Percentiles rank a stretch among this genome's conserved stretches.
Conservation (phyloP, 192 early-diverging fungal genomes). For the Phlyctochytrium bullatum region DNA sequence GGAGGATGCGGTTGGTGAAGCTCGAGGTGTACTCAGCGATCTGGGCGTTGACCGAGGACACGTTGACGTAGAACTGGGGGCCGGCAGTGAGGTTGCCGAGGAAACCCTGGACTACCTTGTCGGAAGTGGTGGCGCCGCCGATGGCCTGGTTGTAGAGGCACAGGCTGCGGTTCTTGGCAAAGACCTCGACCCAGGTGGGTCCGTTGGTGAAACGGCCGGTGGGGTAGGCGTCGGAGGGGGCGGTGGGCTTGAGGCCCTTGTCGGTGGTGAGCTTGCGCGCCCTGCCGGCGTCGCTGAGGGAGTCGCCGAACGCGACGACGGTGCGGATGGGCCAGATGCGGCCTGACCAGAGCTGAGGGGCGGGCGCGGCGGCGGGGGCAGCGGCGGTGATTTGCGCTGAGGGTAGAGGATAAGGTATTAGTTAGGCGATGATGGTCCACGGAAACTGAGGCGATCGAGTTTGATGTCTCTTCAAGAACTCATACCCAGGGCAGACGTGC, state of each 20-base stretch:
- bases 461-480: too few relatives aligned
- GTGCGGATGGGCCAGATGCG: conserved; percentile 40
- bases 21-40: not conserved
- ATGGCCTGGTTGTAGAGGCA: not conserved
- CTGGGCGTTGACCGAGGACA: not conserved
- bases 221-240: conserved; percentile 27
- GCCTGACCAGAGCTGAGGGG: too few relatives aligned
- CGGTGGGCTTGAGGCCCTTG: not conserved
- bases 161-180: conserved; percentile 8
- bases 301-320: conserved; percentile 57
- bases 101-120: not conserved
- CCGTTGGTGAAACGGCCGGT: conserved; percentile 45
- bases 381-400: too few relatives aligned
- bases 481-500: too few relatives aligned
- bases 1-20: too few relatives aligned
- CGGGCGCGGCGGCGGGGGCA: too few relatives aligned
- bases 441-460: too few relatives aligned
- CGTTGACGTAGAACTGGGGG: not conserved
- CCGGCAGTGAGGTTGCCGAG: not conserved
- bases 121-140: not conserved
- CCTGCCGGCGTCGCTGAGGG: conserved; percentile 49
- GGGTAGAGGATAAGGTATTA: too few relatives aligned
- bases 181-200: conserved; percentile 31
- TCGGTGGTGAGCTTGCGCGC: conserved; percentile 12
- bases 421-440: too few relatives aligned